Percentiles rank a stretch among this genome's conserved stretches.
Conservation (phyloP, 495 filamentous ascomycete species). For the Evernia prunastri region DNA sequence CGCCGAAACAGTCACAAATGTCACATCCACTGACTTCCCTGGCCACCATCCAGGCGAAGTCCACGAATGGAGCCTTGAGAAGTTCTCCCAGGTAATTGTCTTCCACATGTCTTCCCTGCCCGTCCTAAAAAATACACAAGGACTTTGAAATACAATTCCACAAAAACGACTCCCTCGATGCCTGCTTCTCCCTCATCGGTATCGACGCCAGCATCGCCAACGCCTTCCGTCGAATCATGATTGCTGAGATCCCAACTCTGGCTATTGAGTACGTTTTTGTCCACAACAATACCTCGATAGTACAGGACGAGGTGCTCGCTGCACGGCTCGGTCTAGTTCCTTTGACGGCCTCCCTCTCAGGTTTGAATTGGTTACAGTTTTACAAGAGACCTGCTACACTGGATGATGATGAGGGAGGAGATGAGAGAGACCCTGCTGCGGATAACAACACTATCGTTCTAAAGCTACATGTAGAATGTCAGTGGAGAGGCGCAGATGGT, state of each 20-base stretch:
- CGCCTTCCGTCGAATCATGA: slow-evolving; percentile 93
- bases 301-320: slow-evolving; percentile 93
- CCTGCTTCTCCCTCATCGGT: slow-evolving; percentile 85
- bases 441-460: slow-evolving; percentile 80
- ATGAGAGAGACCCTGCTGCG: slow-evolving; percentile 42
- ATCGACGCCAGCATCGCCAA: slow-evolving; percentile 91
- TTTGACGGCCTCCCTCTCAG: slow-evolving; percentile 67
- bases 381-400: slow-evolving; percentile 50
- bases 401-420: slow-evolving; percentile 26
- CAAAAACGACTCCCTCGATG: slow-evolving; percentile 63
- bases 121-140: slow-evolving; percentile 33
- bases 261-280: slow-evolving; percentile 91
- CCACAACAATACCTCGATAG: slow-evolving; percentile 90
- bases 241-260: slow-evolving; percentile 89
- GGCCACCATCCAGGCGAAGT: slow-evolving; percentile 87
- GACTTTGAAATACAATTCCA: slow-evolving; percentile 73
- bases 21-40: slow-evolving; percentile 83
- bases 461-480: slow-evolving; percentile 65
- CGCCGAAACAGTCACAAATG: slow-evolving; percentile 79
- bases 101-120: not conserved
- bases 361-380: slow-evolving; percentile 74
- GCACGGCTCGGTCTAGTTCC: slow-evolving; percentile 86
- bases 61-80: slow-evolving; percentile 73
- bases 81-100: slow-evolving; percentile 54
- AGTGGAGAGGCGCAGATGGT: slow-evolving; percentile 55